Conservation (phyloP, 2,329 filamentous ascomycete species). For the Didymella segeticola region DNA sequence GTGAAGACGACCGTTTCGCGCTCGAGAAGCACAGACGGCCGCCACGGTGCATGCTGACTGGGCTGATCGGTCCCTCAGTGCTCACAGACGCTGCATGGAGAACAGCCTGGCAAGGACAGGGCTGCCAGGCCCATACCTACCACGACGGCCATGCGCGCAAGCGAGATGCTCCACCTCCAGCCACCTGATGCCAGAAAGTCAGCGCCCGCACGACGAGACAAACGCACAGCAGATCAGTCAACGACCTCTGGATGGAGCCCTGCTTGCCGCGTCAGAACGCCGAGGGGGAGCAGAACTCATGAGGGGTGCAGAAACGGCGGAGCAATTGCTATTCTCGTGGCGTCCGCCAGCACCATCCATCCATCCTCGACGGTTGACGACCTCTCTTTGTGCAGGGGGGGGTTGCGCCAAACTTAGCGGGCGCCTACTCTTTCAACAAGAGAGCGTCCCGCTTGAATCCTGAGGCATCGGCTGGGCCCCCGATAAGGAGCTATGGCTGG, state of each 20-base stretch:
- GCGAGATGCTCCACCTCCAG: constrained; percentile 40
- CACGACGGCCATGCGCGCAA: constrained; percentile 40
- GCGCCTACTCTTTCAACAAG: constrained; percentile 44
- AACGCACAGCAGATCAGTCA: constrained; percentile 27
- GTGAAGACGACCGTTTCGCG: constrained; percentile 32
- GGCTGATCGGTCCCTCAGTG: constrained; percentile 39
- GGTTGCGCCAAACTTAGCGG: constrained; percentile 41
- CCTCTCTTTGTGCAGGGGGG: constrained; percentile 25
- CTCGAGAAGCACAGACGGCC: constrained; percentile 36
- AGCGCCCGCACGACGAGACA: constrained; percentile 22
- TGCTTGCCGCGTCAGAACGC: constrained; percentile 17
- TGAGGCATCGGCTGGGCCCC: constrained; percentile 42
- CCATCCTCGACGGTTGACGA: constrained; percentile 10
- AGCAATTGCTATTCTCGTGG: constrained; percentile 27
- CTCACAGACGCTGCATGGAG: constrained; percentile 32
- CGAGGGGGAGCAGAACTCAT: constrained; percentile 5
- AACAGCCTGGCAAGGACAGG: constrained; percentile 18
- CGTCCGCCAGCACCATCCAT: constrained; percentile 16
- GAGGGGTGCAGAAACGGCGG: constrained; percentile 22
- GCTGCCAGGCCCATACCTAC: constrained; percentile 17
- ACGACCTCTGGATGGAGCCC: constrained; percentile 8
- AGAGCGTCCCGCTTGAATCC: constrained; percentile 29
- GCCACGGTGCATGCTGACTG: constrained; percentile 41
- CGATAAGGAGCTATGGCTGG: constrained; percentile 49
- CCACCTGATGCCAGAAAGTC: constrained; percentile 36